Conservation (phyloP, 768 basidiomycete genomes). For the Galerina sulciceps region DNA sequence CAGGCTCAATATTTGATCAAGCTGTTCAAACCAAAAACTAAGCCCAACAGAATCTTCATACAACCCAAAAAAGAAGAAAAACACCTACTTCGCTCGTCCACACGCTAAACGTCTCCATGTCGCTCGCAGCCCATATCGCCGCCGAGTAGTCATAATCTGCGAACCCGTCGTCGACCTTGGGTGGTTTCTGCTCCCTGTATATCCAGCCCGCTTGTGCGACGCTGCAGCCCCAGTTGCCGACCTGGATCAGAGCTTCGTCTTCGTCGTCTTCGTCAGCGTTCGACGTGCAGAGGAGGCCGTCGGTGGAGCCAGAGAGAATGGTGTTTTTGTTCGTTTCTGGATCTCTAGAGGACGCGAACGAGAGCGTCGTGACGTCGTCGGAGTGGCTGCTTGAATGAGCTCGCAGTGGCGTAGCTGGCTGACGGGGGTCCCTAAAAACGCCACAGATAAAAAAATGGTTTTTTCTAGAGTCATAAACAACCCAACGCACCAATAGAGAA, state of each 20-base stretch:
- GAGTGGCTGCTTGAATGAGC: constrained; percentile 89
- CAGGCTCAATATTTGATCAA: constrained; percentile 57
- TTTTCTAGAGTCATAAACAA: neutral
- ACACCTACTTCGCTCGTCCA: constrained; percentile 74
- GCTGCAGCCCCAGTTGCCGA: constrained; percentile 88
- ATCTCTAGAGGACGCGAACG: constrained; percentile 39
- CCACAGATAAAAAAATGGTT: neutral
- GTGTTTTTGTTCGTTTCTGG: constrained; percentile 33
- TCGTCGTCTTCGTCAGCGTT: constrained; percentile 80
- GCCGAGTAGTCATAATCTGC: constrained; percentile 19
- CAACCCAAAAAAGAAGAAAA: neutral
- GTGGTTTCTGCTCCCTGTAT: constrained; percentile 21
- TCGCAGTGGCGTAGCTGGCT: constrained; percentile 68
- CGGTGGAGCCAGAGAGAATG: constrained; percentile 82
- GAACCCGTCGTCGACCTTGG: neutral
- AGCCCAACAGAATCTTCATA: neutral
- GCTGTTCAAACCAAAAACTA: constrained; percentile 36
- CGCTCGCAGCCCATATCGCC: constrained; percentile 81
- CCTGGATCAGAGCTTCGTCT: constrained; percentile 81
- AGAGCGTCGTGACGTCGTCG: constrained; percentile 87
- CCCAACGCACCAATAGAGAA: constrained; percentile 79
- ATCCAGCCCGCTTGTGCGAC: constrained; percentile 80
- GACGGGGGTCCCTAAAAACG: constrained; percentile 80
- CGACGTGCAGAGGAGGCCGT: constrained; percentile 79
- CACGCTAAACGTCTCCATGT: constrained; percentile 92